These are phyloP conservation scores for Mortierella sp. DNA, from an alignment of 371 early-diverging fungal species.

Conservation along the genomic window DNA sequence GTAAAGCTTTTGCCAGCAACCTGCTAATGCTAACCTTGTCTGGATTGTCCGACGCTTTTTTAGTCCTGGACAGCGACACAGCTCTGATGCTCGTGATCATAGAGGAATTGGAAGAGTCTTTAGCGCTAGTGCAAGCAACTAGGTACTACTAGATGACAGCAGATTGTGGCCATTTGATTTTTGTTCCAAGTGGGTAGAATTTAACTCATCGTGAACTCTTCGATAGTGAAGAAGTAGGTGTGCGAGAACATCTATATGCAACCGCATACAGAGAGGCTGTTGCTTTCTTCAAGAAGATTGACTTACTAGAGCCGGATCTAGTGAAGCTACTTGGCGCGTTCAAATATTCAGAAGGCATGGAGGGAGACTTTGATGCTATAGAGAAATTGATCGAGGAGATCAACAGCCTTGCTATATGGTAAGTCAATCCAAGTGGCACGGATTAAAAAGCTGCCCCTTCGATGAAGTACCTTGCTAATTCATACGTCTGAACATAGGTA, in stretches of 20 bases:
- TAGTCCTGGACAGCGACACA: conserved; percentile 56
- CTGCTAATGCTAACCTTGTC: no score
- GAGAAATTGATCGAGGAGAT: conserved; percentile 41
- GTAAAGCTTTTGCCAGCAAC: background rate
- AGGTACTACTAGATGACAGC: no score
- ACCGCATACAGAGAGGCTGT: conserved; percentile 44
- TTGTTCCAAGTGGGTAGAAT: no score
- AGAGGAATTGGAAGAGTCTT: conserved; percentile 53
- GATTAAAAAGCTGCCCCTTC: no score
- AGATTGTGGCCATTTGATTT: no score
- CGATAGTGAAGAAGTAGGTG: conserved; percentile 38
- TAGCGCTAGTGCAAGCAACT: conserved; percentile 43
- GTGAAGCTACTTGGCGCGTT: conserved; percentile 18
- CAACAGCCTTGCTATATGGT: conserved; percentile 45
- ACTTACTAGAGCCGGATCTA: conserved; percentile 36
- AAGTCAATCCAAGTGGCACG: no score
- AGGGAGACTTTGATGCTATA: conserved; percentile 26
- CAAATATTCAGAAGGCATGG: conserved; percentile 15
- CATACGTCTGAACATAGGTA: no score
- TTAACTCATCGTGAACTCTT: no score
- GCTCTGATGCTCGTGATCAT: conserved; percentile 40
- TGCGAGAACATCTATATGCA: conserved; percentile 40
- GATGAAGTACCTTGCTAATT: no score
- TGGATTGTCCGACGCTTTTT: no score
- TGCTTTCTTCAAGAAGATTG: conserved; percentile 29